These are phyloP conservation scores for Chalciporus pseudorubinellus DNA, from an alignment of 768 basidiomycete genomes.

Conservation along the genomic window DNA sequence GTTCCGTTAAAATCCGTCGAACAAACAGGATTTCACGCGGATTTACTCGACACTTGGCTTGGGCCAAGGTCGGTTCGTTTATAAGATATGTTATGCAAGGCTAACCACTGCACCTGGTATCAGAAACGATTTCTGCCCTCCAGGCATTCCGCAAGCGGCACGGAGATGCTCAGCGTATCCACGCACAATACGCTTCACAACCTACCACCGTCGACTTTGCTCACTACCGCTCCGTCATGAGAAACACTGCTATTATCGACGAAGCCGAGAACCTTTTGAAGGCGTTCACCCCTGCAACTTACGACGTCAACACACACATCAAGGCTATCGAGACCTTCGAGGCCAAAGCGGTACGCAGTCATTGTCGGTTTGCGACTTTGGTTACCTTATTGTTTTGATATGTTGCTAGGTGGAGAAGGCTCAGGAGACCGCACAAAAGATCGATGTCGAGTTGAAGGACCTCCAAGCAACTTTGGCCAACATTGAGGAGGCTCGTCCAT, in stretches of 20 bases:
- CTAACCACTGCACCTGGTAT: slow-evolving; percentile 4
- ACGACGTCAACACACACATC: slow-evolving; percentile 85
- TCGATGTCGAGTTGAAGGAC: slow-evolving; percentile 86
- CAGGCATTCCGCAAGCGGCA: slow-evolving; percentile 97
- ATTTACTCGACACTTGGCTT: slow-evolving; percentile 80
- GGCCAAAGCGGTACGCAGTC: slow-evolving; percentile 80
- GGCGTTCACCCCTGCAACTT: slow-evolving; percentile 91
- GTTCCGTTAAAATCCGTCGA: slow-evolving; percentile 5
- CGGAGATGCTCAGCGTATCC: slow-evolving; percentile 78
- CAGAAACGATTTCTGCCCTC: slow-evolving; percentile 87
- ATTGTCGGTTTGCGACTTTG: not conserved
- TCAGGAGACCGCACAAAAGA: slow-evolving; percentile 84
- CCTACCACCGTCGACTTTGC: slow-evolving; percentile 86
- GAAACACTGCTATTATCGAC: slow-evolving; percentile 89
- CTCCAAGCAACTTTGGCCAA: slow-evolving; percentile 92
- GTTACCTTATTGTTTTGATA: slow-evolving; percentile 1
- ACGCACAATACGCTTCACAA: slow-evolving; percentile 59
- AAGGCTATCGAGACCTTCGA: slow-evolving; percentile 98
- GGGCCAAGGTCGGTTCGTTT: slow-evolving; percentile 64
- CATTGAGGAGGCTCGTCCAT: slow-evolving; percentile 95
- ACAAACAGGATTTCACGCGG: slow-evolving; percentile 72
- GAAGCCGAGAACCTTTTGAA: slow-evolving; percentile 88
- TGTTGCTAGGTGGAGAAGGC: slow-evolving; percentile 74
- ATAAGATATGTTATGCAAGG: not conserved
- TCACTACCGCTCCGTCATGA: slow-evolving; percentile 87